Conservation (phyloP, 2,329 filamentous ascomycete species). For the Myriosclerotinia curreyana region DNA sequence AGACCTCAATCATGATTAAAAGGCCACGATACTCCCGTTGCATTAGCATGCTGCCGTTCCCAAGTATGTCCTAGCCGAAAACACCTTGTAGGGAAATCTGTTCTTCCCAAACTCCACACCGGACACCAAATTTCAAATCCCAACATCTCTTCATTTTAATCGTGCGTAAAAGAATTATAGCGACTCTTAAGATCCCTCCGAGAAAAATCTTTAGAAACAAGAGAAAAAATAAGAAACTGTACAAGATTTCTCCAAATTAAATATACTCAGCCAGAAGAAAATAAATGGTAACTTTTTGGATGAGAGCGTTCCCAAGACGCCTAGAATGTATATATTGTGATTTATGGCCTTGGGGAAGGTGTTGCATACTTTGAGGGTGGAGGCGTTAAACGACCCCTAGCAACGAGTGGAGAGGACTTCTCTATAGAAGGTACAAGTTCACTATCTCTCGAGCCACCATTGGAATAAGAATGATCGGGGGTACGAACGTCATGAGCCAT, state of each 20-base stretch:
- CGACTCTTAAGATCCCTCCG: neutral
- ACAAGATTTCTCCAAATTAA: slow-evolving; percentile 3
- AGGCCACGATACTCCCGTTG: neutral
- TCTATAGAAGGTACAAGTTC: neutral
- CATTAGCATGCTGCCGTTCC: neutral
- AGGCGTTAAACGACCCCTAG: neutral
- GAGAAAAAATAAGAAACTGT: neutral
- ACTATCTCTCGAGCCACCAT: neutral
- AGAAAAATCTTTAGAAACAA: neutral
- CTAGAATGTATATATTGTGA: neutral
- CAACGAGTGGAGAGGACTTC: neutral
- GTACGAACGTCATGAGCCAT: neutral
- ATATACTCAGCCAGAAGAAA: neutral
- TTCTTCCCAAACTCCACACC: neutral
- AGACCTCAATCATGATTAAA: neutral
- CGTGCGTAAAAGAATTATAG: neutral
- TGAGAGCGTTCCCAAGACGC: neutral
- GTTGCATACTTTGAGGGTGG: neutral
- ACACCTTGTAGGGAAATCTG: neutral
- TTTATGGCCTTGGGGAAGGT: neutral
- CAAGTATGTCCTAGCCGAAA: neutral
- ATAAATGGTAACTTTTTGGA: neutral
- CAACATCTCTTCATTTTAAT: slow-evolving; percentile 9
- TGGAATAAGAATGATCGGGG: neutral
- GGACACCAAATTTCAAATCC: neutral